phyloP scores from a whole-genome alignment of 2,329 filamentous ascomycete genomes.

The Aspergillus japonicus region DNA sequence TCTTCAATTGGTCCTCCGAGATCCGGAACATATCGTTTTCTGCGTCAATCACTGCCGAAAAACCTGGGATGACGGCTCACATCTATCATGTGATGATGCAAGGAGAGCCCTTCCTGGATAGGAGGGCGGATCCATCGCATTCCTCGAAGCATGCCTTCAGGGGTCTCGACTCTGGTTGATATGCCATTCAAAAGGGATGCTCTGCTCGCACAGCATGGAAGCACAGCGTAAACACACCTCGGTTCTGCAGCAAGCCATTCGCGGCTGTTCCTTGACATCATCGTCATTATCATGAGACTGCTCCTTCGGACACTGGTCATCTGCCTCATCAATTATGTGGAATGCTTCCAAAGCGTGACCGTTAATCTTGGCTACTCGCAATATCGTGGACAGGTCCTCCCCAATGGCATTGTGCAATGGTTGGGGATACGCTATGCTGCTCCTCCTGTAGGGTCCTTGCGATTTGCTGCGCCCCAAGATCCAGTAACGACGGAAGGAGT shows the following conservation, averaged over 20 bases:
- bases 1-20: neutral
- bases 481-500: conserved; percentile 50
- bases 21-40: neutral
- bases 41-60: neutral
- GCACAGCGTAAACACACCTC: neutral
- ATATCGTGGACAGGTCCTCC: conserved; percentile 58
- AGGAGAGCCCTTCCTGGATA: neutral
- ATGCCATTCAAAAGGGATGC: neutral
- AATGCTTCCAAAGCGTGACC: conserved; percentile 28
- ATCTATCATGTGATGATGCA: neutral
- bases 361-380: conserved; percentile 67
- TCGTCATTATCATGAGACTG: conserved; percentile 2
- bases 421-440: conserved; percentile 73
- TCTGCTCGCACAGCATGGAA: neutral
- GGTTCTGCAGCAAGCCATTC: neutral
- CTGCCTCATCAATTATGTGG: conserved; percentile 21
- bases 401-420: conserved; percentile 66
- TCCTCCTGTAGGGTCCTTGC: conserved; percentile 62
- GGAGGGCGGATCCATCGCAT: neutral
- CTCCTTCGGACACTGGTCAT: conserved; percentile 1
- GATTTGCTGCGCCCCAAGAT: conserved; percentile 67
- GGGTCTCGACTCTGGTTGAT: neutral
- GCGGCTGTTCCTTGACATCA: neutral
- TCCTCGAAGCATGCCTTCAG: neutral
- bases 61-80: neutral